Base-by-base conservation (phyloP, 345 rosid genomes). In the Acer negundo region DNA sequence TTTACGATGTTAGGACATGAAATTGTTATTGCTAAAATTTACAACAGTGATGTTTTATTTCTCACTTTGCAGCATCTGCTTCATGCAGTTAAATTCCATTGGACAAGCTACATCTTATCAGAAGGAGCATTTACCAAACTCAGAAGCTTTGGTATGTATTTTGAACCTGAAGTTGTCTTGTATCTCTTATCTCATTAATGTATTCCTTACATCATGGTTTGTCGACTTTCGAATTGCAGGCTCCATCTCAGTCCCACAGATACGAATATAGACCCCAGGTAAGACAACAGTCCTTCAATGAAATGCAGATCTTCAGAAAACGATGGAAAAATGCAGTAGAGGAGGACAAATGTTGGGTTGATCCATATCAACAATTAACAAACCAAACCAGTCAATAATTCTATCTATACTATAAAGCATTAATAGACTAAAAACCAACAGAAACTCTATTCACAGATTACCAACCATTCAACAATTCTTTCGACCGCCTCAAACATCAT, bases 291-390 rank as follows among this genome's bases (percentile, higher is more conserved):
- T 95, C 99, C 66, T 86, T 59, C 42, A 72, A 79, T 0, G 99
- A 95, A 67, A 93, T 95, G 98, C 86, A 85, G 77, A 85, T 85
- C 35, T 91, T 93, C 81, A 74, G 73, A 44, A 82, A 84, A 80
- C 86, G 99, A 82, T 93, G 98, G 99, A 82, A 81, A 78, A 77
- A 81, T 63, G 98, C 97, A 5, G 85, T 74, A 9, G 72, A 81
- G 49, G 82, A 84, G 76, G 99, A 95, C 73, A 83, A 16, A 75
- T 95, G 99, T 75, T 95, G 99, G 99, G 80, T 89, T 1, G 99
- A 95, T 84, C 99, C 97, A 8, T 90, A 80, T 83, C 81, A 59
- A 79, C 55, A 62, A 35, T 46, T 28, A 35, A 15, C 69, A 42
- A 84, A 82, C 79, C 71, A 67, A 78, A 85, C 82, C 38, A 46